Evolutionary conservation across 225 moss, liverwort and hornwort genomes (phyloP).

Genomic region (Anthoceros angustus): DNA sequence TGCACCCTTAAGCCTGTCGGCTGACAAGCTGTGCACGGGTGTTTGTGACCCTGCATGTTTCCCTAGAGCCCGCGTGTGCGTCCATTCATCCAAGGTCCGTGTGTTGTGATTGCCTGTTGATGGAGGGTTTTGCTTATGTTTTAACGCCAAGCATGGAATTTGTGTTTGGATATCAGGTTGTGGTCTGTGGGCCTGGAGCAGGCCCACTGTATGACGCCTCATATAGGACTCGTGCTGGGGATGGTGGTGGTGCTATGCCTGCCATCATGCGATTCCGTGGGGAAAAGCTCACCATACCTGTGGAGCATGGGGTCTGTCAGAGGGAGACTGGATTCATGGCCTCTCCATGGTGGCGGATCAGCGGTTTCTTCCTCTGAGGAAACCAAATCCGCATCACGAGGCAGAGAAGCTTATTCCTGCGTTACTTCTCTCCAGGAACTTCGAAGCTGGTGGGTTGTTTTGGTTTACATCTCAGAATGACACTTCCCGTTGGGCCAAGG

Average conservation of each 20-base stretch:
- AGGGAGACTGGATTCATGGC: constrained; percentile 70
- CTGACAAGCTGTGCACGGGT: constrained; percentile 50
- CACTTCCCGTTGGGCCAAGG: constrained; percentile 73
- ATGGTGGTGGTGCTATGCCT: constrained; percentile 19
- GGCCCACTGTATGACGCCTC: constrained; percentile 5
- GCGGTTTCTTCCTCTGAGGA: constrained; percentile 59
- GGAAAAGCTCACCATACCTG: constrained; percentile 51
- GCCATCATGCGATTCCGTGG: constrained; percentile 80
- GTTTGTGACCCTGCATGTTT: constrained; percentile 78
- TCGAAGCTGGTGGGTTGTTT: constrained; percentile 23
- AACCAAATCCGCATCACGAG: constrained; percentile 95
- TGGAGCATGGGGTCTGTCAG: constrained; percentile 33
- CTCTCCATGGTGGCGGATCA: constrained; percentile 79
- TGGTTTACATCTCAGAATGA: constrained; percentile 61
- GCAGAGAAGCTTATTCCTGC: constrained; percentile 96
- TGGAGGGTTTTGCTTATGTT: not conserved
- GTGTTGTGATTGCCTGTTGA: constrained; percentile 11
- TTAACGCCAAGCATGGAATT: not conserved
- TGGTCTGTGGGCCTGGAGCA: constrained; percentile 12
- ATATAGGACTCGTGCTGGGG: not conserved
- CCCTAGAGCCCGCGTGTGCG: constrained; percentile 71
- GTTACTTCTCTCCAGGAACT: constrained; percentile 33
- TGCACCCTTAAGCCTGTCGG: not conserved
- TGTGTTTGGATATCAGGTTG: constrained; percentile 8
- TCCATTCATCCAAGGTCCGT: constrained; percentile 43